These are phyloP conservation scores for Lachnellula hyalina DNA, from an alignment of 2,329 filamentous ascomycete species.

Conservation along the genomic window DNA sequence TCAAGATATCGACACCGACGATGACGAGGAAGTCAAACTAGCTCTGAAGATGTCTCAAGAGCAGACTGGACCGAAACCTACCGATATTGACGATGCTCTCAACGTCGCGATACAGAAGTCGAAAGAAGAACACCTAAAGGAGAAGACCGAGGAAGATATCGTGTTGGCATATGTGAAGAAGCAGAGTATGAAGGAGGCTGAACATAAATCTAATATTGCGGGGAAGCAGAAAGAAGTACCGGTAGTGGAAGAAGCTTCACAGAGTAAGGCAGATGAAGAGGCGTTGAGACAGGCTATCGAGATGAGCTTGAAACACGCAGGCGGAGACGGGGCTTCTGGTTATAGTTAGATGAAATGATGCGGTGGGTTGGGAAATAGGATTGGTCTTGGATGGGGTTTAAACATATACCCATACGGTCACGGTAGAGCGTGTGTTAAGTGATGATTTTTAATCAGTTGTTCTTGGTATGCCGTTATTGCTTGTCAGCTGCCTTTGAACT, in stretches of 20 bases:
- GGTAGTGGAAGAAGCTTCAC: background rate
- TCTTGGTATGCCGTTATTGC: background rate
- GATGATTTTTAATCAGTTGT: background rate
- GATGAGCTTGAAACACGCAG: conserved; percentile 44
- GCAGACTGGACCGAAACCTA: background rate
- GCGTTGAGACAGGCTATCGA: conserved; percentile 51
- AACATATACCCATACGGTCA: background rate
- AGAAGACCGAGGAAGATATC: conserved; percentile 62
- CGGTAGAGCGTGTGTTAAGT: background rate
- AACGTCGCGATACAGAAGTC: conserved; percentile 21
- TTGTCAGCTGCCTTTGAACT: background rate
- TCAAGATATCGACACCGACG: conserved; percentile 22
- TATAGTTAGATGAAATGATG: background rate
- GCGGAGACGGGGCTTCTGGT: background rate
- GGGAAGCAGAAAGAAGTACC: conserved; percentile 8
- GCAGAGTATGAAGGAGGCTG: conserved; percentile 67
- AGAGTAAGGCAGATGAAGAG: conserved; percentile 45
- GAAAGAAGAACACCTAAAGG: conserved; percentile 34
- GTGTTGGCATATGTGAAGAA: conserved; percentile 73
- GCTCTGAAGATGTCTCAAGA: conserved; percentile 37
- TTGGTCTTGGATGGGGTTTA: background rate
- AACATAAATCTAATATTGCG: conserved; percentile 32
- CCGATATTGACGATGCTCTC: conserved; percentile 21
- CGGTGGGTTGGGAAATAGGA: background rate
- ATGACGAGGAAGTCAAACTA: conserved; percentile 36